phyloP scores from a whole-genome alignment of 345 rosid genomes.

The Punica granatum region DNA sequence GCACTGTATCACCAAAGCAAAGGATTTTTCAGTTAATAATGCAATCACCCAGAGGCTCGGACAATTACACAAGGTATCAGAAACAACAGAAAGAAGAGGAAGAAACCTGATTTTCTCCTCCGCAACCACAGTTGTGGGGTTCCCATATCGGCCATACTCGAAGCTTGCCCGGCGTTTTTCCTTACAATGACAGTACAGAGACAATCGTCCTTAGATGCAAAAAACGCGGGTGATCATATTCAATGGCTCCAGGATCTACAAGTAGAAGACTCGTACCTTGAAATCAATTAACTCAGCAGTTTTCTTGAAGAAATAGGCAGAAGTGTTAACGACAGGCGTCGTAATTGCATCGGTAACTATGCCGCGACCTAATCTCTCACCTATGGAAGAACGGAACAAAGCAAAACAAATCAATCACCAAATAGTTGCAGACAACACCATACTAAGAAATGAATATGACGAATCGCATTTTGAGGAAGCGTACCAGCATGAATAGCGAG shows the following conservation, averaged over 20 bases:
- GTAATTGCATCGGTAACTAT: slow-evolving; percentile 96
- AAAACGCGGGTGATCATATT: background rate
- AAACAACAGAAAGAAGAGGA: background rate
- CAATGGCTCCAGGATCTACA: background rate
- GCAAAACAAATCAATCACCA: background rate
- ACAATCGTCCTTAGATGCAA: background rate
- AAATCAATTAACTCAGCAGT: slow-evolving; percentile 82
- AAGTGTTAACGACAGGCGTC: slow-evolving; percentile 87
- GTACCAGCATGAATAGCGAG: slow-evolving; percentile 90
- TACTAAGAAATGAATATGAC: background rate
- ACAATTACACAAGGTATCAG: background rate
- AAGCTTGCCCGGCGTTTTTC: slow-evolving; percentile 80
- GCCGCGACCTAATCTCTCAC: slow-evolving; percentile 93
- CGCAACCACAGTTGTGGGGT: slow-evolving; percentile 76
- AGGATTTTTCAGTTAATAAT: background rate
- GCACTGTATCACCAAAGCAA: slow-evolving; percentile 39
- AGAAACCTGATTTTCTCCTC: slow-evolving; percentile 88
- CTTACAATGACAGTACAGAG: slow-evolving; percentile 20
- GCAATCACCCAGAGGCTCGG: background rate
- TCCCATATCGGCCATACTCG: slow-evolving; percentile 97
- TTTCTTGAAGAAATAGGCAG: slow-evolving; percentile 89
- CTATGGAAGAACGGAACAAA: slow-evolving; percentile 25
- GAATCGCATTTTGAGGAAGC: background rate
- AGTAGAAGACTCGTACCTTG: slow-evolving; percentile 40
- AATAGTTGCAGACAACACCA: background rate